Conservation (phyloP, 495 filamentous ascomycete genomes). For the Pyrenopolyporus hunteri region DNA sequence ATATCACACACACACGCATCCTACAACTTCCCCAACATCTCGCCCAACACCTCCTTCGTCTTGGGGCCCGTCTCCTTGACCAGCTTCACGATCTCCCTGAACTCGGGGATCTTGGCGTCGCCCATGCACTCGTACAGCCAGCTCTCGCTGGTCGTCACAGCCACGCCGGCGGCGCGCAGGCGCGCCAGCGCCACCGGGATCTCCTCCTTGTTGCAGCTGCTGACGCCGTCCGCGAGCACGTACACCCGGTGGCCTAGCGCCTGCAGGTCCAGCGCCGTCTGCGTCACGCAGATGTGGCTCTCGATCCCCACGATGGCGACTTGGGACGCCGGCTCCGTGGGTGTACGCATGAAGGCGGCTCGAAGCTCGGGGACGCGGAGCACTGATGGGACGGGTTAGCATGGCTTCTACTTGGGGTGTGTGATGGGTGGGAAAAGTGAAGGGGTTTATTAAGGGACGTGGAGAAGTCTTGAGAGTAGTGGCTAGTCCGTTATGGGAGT, state of each 20-base stretch:
- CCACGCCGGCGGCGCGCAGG: slow-evolving; percentile 75
- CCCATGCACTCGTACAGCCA: slow-evolving; percentile 92
- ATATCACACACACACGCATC: neutral
- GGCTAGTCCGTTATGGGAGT: too few species aligned
- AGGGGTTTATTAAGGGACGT: too few species aligned
- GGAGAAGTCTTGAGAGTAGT: too few species aligned
- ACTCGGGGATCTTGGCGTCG: slow-evolving; percentile 78
- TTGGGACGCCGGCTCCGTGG: slow-evolving; percentile 37
- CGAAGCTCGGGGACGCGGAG: slow-evolving; percentile 44
- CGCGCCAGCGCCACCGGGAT: slow-evolving; percentile 77
- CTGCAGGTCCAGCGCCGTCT: slow-evolving; percentile 85
- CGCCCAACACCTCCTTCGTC: slow-evolving; percentile 69
- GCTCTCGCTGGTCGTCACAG: slow-evolving; percentile 88
- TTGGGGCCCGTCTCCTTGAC: slow-evolving; percentile 77
- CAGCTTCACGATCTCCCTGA: slow-evolving; percentile 71
- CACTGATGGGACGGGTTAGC: slow-evolving; percentile 50
- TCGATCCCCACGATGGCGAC: slow-evolving; percentile 86
- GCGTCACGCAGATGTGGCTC: slow-evolving; percentile 91
- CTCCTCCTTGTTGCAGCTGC: slow-evolving; percentile 82
- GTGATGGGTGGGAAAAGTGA: neutral
- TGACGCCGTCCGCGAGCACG: slow-evolving; percentile 89
- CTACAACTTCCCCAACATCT: slow-evolving; percentile 55
- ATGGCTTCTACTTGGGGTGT: too few species aligned
- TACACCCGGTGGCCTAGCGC: slow-evolving; percentile 80
- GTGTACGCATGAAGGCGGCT: slow-evolving; percentile 20